These are phyloP conservation scores for Prunella vulgaris DNA, from an alignment of 257 asterid species.

Conservation along the genomic window DNA sequence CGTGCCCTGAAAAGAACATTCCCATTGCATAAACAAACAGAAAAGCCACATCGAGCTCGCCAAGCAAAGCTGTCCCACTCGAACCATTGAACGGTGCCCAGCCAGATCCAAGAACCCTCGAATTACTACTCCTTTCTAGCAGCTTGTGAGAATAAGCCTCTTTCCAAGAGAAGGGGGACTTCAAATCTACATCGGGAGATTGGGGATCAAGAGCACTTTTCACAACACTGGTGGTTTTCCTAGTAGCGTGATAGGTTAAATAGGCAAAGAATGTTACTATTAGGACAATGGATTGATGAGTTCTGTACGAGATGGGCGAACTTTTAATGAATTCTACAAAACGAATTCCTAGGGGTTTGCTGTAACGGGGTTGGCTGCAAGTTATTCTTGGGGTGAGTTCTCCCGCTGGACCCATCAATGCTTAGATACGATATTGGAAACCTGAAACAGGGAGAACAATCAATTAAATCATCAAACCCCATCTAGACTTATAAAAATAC, in stretches of 20 bases:
- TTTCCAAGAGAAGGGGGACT: constrained; percentile 39
- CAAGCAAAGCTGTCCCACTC: constrained; percentile 77
- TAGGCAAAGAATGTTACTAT: constrained; percentile 80
- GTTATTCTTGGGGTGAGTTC: constrained; percentile 27
- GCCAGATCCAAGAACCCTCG: constrained; percentile 53
- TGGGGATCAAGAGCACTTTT: constrained; percentile 96
- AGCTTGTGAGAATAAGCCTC: constrained; percentile 42
- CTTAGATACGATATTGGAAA: constrained; percentile 13
- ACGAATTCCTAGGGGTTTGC: constrained; percentile 69
- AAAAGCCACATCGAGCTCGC: constrained; percentile 91
- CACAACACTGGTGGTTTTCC: constrained; percentile 91
- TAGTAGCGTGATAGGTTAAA: constrained; percentile 72
- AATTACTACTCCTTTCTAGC: constrained; percentile 15
- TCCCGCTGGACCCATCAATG: constrained; percentile 52
- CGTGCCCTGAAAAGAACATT: constrained; percentile 89
- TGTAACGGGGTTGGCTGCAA: constrained; percentile 47
- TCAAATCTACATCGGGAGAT: constrained; percentile 39
- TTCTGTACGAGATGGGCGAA: constrained; percentile 63
- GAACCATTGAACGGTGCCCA: constrained; percentile 86
- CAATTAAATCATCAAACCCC: constrained; percentile 3
- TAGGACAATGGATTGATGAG: constrained; percentile 75
- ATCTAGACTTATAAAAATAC: not conserved
- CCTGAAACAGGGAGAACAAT: constrained; percentile 29
- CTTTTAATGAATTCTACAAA: constrained; percentile 48
- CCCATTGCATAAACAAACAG: constrained; percentile 83